Evolutionary conservation across 371 early-diverging fungal genomes (phyloP).

Genomic region (Mucor racemosus): DNA sequence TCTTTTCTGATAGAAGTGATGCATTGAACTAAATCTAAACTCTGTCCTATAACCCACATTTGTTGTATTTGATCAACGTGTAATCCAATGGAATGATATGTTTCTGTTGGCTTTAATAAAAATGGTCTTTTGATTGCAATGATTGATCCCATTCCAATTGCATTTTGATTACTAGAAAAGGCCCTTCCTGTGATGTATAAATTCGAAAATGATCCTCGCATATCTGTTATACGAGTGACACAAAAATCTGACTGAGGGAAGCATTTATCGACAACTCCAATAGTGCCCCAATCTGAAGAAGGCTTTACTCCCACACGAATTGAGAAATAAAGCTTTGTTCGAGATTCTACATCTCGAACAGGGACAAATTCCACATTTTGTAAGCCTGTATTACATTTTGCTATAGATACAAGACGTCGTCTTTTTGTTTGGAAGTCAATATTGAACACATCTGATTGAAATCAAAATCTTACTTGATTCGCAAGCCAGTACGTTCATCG

Average conservation of each 20-base stretch:
- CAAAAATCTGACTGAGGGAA: constrained; percentile 20
- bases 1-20: constrained; percentile 21
- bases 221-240: constrained; percentile 37
- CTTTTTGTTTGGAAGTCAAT: not conserved
- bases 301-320: constrained; percentile 40
- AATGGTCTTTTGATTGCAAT: constrained; percentile 35
- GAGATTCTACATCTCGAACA: constrained; percentile 14
- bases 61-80: constrained; percentile 37
- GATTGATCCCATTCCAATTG: constrained; percentile 31
- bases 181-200: constrained; percentile 42
- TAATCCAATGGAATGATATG: constrained; percentile 23
- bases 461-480: constrained; percentile 11
- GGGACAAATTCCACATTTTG: constrained; percentile 22
- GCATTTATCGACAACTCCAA: constrained; percentile 42
- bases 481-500: constrained; percentile 20
- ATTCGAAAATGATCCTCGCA: constrained; percentile 32
- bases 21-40: constrained; percentile 42
- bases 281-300: constrained; percentile 39
- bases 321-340: constrained; percentile 20
- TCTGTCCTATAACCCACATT: constrained; percentile 40
- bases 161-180: constrained; percentile 20
- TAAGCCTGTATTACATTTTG: constrained; percentile 18
- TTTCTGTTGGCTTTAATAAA: constrained; percentile 32
- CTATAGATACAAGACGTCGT: constrained; percentile 14
- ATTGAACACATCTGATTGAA: too few species aligned